These are phyloP conservation scores for Vigna mungo DNA, from an alignment of 306 rosid genomes.

Conservation along the genomic window DNA sequence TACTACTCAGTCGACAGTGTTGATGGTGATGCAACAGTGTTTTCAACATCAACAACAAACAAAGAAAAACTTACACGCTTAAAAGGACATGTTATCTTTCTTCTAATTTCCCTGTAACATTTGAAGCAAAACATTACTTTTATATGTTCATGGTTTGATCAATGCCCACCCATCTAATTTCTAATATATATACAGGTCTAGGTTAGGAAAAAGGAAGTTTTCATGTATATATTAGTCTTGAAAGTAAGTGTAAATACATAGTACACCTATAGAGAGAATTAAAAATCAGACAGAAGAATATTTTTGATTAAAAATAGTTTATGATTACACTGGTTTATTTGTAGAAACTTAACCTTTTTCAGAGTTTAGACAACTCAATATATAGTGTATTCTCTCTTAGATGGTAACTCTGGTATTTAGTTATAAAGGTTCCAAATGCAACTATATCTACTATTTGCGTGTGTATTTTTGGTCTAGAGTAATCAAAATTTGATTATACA, in stretches of 20 bases:
- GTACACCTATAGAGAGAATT: too few species aligned
- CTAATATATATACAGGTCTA: background rate
- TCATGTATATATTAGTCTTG: too few species aligned
- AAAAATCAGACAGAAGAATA: too few species aligned
- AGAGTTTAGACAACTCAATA: background rate
- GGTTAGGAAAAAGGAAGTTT: too few species aligned
- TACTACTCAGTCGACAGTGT: conserved; percentile 35
- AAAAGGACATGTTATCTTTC: background rate
- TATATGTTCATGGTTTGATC: conserved; percentile 4
- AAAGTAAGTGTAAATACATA: too few species aligned
- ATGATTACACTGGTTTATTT: too few species aligned
- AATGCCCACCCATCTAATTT: background rate
- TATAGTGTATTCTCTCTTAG: too few species aligned
- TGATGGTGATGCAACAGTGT: conserved; percentile 43
- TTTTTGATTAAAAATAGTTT: too few species aligned
- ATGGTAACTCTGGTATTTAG: background rate
- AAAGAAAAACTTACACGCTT: conserved; percentile 5
- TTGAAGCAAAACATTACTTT: conserved; percentile 16
- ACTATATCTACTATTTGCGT: background rate
- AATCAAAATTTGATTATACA: too few species aligned
- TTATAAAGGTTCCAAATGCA: background rate
- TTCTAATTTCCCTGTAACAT: background rate
- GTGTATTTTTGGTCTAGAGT: background rate
- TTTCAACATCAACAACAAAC: conserved; percentile 2
- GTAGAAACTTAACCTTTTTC: background rate